Evolutionary conservation across 129 eudicot genomes (phyloP).

Genomic region (Saussurea involucrata): DNA sequence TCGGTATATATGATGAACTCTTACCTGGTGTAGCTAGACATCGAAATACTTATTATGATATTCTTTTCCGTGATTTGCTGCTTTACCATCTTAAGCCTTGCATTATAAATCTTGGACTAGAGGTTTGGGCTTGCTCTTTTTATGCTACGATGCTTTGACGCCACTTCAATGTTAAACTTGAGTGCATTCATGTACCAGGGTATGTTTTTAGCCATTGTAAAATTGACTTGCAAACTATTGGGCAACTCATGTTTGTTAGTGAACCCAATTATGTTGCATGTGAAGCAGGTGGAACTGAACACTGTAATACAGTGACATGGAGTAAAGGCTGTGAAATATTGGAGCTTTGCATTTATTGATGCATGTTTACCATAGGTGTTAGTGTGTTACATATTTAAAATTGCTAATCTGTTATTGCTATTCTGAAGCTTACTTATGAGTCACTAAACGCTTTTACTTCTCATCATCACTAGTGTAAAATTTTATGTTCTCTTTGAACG

Average conservation of each 20-base stretch:
- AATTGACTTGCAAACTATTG: background rate
- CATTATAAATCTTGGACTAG: background rate
- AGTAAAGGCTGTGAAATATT: background rate
- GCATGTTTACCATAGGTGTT: background rate
- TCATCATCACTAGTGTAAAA: background rate
- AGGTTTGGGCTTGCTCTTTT: background rate
- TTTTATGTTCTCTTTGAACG: background rate
- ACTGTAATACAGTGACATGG: background rate
- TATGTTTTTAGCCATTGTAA: background rate
- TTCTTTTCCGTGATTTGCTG: background rate
- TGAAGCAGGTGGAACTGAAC: background rate
- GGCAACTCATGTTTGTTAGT: background rate
- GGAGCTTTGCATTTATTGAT: background rate
- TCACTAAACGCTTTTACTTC: background rate
- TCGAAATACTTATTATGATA: background rate
- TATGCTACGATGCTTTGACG: background rate
- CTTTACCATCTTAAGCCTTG: background rate
- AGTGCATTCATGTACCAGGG: background rate
- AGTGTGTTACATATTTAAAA: background rate
- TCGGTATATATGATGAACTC: background rate
- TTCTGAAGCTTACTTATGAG: background rate
- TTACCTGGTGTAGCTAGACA: background rate
- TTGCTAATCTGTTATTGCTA: background rate
- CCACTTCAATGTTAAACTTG: background rate
- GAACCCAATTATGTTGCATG: constrained; percentile 4